phyloP scores from a whole-genome alignment of 495 filamentous ascomycete species.

The Penicillium odoratum region DNA sequence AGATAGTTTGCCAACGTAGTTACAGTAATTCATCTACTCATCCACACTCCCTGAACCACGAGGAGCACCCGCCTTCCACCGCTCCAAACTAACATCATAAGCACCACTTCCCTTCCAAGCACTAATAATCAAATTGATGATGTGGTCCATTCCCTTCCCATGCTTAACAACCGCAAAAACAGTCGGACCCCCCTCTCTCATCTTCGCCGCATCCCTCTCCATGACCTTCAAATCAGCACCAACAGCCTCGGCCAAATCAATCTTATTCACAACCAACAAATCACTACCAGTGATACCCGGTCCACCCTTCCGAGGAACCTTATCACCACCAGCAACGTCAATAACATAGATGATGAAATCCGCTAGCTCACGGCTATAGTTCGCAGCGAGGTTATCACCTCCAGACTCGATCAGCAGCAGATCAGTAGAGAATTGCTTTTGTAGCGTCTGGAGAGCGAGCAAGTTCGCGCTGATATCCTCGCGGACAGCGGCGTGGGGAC shows the following conservation, averaged over 20 bases:
- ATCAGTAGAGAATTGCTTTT: conserved; percentile 68
- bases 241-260: conserved; percentile 86
- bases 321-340: conserved; percentile 95
- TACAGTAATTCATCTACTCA: conserved; percentile 19
- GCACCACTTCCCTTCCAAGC: conserved; percentile 91
- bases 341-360: conserved; percentile 99
- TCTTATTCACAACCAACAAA: conserved; percentile 92
- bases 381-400: conserved; percentile 94
- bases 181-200: conserved; percentile 95
- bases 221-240: conserved; percentile 91
- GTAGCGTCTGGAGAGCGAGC: conserved; percentile 83
- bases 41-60: conserved; percentile 45
- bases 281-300: conserved; percentile 96
- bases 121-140: conserved; percentile 83
- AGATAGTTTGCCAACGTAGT: no score
- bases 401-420: conserved; percentile 91
- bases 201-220: conserved; percentile 92
- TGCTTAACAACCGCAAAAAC: conserved; percentile 97
- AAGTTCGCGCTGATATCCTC: conserved; percentile 96
- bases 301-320: conserved; percentile 93
- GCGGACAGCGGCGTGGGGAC: conserved; percentile 94
- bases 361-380: conserved; percentile 90
- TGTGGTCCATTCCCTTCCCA: conserved; percentile 76
- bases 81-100: conserved; percentile 52
- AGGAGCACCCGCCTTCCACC: conserved; percentile 54